Percentiles rank a stretch among this genome's conserved stretches.
Conservation (phyloP, 345 rosid species). For the Salix viminalis region DNA sequence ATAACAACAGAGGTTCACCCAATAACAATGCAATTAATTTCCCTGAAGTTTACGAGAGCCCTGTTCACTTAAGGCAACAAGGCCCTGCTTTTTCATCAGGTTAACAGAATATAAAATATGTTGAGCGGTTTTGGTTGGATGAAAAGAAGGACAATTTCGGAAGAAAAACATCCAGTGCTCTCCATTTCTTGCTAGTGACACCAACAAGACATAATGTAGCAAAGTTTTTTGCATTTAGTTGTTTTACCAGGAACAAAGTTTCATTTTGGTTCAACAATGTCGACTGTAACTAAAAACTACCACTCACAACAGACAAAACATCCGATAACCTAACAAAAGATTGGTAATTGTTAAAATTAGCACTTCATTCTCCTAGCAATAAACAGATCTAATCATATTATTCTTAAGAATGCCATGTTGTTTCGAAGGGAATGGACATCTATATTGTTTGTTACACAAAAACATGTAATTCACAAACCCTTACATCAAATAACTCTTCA, state of each 20-base stretch:
- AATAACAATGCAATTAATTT: conserved; percentile 43
- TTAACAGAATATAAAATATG: not conserved
- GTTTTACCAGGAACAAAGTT: not conserved
- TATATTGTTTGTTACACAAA: no score
- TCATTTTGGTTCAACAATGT: not conserved
- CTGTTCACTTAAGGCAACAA: conserved; percentile 28
- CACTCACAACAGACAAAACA: not conserved
- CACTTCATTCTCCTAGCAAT: not conserved
- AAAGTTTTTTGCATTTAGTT: not conserved
- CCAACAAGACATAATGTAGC: not conserved
- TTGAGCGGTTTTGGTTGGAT: not conserved
- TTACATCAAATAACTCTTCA: not conserved
- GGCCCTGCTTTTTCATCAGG: conserved; percentile 41
- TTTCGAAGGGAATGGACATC: not conserved
- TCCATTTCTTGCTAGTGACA: not conserved
- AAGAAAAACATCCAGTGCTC: not conserved
- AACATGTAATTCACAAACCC: not conserved
- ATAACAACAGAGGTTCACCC: conserved; percentile 47
- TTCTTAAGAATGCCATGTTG: not conserved
- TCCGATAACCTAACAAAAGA: not conserved
- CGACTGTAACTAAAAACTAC: not conserved
- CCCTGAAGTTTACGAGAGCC: conserved; percentile 30
- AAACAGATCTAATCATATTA: not conserved
- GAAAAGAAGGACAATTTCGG: not conserved
- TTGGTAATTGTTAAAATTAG: not conserved